Conservation (phyloP, 1,139 yeast genomes). For the Taiozyma sp. region DNA sequence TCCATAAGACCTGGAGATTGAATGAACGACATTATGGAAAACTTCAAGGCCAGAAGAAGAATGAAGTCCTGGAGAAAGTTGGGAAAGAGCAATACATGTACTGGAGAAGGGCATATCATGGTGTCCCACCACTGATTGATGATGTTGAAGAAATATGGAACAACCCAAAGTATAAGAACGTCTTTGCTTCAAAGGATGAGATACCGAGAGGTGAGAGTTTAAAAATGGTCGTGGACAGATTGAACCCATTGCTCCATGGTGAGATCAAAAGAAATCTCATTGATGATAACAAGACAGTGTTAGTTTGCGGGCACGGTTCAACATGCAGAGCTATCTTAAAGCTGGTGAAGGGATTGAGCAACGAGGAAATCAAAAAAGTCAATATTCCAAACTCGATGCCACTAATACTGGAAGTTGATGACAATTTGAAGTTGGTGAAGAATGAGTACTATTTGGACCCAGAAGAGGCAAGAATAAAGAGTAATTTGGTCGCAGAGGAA, state of each 20-base stretch:
- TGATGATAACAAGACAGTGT: conserved; percentile 37
- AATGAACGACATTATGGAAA: conserved; percentile 79
- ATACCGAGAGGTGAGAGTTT: conserved; percentile 69
- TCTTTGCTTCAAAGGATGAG: conserved; percentile 18
- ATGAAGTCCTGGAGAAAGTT: conserved; percentile 42
- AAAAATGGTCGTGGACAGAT: conserved; percentile 55
- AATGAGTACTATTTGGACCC: conserved; percentile 61
- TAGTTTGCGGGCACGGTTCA: conserved; percentile 73
- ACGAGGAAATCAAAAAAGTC: conserved; percentile 56
- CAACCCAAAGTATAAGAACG: conserved; percentile 42
- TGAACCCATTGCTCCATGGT: conserved; percentile 47
- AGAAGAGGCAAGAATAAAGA: conserved; percentile 60
- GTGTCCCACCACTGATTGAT: conserved; percentile 56
- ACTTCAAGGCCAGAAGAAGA: conserved; percentile 65
- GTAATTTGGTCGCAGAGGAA: conserved; percentile 58
- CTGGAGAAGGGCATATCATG: conserved; percentile 62
- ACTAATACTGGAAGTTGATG: conserved; percentile 49
- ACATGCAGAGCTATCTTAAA: conserved; percentile 66
- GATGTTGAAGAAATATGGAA: conserved; percentile 27
- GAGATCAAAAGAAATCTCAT: conserved; percentile 35
- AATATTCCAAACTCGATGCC: conserved; percentile 82
- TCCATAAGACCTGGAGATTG: conserved; percentile 75
- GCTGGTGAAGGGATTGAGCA: conserved; percentile 48
- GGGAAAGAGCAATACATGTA: conserved; percentile 59
- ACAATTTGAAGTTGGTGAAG: conserved; percentile 36